Conservation (phyloP, 495 filamentous ascomycete species). For the Chaetomium fimeti region DNA sequence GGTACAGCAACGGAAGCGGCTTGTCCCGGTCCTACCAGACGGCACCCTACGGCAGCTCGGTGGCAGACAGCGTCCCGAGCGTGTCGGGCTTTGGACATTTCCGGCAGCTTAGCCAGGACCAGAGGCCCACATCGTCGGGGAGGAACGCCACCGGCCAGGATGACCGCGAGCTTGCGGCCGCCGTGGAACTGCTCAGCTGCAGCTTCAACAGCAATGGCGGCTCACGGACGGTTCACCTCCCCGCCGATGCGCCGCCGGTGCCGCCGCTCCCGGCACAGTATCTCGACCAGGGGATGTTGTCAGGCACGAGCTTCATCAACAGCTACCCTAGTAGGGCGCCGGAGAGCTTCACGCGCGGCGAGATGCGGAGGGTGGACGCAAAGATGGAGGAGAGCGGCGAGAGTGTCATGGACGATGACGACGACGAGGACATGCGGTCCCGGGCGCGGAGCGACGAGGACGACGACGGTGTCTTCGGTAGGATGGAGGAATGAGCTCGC, state of each 20-base stretch:
- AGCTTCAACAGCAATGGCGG: constrained; percentile 70
- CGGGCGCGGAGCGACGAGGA: constrained; percentile 76
- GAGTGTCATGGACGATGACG: constrained; percentile 72
- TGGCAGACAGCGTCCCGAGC: constrained; percentile 51
- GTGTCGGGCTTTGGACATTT: constrained; percentile 53
- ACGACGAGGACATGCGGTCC: constrained; percentile 67
- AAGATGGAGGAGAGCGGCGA: constrained; percentile 68
- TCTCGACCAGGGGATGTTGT: constrained; percentile 51
- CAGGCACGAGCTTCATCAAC: constrained; percentile 51
- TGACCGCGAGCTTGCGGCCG: constrained; percentile 81
- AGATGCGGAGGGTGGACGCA: constrained; percentile 51
- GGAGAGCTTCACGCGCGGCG: constrained; percentile 51
- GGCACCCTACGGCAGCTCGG: constrained; percentile 54
- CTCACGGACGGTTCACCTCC: constrained; percentile 64
- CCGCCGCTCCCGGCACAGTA: constrained; percentile 76
- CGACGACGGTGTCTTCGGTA: constrained; percentile 91
- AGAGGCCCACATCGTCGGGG: constrained; percentile 61
- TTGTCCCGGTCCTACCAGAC: constrained; percentile 88
- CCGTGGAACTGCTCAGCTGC: constrained; percentile 84
- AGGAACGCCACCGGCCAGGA: constrained; percentile 64
- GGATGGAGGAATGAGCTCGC: constrained; percentile 78
- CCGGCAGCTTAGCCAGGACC: constrained; percentile 55
- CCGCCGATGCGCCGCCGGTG: constrained; percentile 78
- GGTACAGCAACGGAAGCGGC: constrained; percentile 63
- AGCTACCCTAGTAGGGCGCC: constrained; percentile 53